Evolutionary conservation across 2,329 filamentous ascomycete species (phyloP), one percentile per base, ranked within the genome.

Genomic region (Immersiporthe knoxdaviesiana): DNA sequence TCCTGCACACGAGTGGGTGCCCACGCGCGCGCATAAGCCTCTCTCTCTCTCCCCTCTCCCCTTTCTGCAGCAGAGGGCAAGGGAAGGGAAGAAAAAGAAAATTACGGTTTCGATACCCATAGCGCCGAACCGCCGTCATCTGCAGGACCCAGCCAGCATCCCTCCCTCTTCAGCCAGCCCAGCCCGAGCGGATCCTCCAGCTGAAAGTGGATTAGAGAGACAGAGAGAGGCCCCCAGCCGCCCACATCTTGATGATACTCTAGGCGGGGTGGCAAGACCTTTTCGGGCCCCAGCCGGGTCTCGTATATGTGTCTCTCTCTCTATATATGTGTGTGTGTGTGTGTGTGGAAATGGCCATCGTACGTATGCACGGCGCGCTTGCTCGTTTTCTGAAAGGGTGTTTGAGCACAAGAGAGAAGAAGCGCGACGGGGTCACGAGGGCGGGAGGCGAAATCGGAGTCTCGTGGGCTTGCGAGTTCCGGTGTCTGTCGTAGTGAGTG

Each of bases 51-150:
- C 44, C 21, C 11, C 21, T 44, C 41, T 18, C 44, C 7, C n/a
- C 7, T n/a, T 10, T 47, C 21, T 11, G 21, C 8, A 47, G 30
- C 1, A 27, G 37, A 39, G 6, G n/a, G n/a, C n/a, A n/a, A 39
- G 2, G 37, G 37, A 12, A 39, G 4, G 37, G 11, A 39, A 12
- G 37, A 39, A 39, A 39, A 12, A 18, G 37, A 37, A 35, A 14
- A n/a, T 18, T 44, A 27, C 12, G 37, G 24, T 27, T 27, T 37
- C 59, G 8, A 27, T 30, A 30, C n/a, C 11, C 16, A 63, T 47
- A 47, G 62, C 44, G 62, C 62, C 62, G 62, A 63, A 21, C 44
- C 44, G 32, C 62, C 62, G 62, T 37, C 41, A n/a, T 16, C 47
- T 52, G 21, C 41, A 63, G 44, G 44, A 10, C 44, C 44, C 44